Conservation (phyloP, 148 eudicot genomes). For the Spergularia bocconei region DNA sequence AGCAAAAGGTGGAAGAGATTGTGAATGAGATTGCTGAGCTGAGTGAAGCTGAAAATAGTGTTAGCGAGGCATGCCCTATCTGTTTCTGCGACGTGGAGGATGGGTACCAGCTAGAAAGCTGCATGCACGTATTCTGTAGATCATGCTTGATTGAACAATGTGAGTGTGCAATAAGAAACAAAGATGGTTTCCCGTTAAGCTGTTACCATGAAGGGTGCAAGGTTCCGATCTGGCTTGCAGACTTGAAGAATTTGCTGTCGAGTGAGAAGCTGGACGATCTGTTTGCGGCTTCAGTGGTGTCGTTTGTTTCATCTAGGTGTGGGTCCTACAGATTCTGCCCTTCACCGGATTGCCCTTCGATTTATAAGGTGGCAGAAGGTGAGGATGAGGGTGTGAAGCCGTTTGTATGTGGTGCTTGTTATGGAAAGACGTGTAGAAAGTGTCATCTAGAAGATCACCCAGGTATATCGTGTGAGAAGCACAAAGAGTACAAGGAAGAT, state of each 20-base stretch:
- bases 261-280: conserved; percentile 75
- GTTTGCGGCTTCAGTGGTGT: conserved; percentile 65
- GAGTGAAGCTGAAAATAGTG: conserved; percentile 12
- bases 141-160: conserved; percentile 85
- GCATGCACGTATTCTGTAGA: conserved; percentile 65
- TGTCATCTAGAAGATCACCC: conserved; percentile 88
- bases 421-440: conserved; percentile 65
- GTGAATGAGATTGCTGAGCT: conserved; percentile 47
- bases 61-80: conserved; percentile 55
- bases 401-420: conserved; percentile 83
- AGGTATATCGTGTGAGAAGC: conserved; percentile 70
- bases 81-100: conserved; percentile 88
- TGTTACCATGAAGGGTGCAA: conserved; percentile 64
- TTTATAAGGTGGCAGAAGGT: conserved; percentile 50
- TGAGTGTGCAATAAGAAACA: conserved; percentile 72
- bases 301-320: conserved; percentile 63
- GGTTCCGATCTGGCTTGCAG: conserved; percentile 47
- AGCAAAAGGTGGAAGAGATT: conserved; percentile 61
- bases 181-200: conserved; percentile 61
- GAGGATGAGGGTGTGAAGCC: conserved; percentile 32
- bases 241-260: conserved; percentile 52
- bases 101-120: conserved; percentile 53
- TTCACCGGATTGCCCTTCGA: conserved; percentile 90
- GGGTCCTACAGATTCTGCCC: conserved; percentile 79
- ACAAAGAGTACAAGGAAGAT: conserved; percentile 67